Evolutionary conservation across 2,329 filamentous ascomycete genomes (phyloP).

Genomic region (Grosmannia clavigera): DNA sequence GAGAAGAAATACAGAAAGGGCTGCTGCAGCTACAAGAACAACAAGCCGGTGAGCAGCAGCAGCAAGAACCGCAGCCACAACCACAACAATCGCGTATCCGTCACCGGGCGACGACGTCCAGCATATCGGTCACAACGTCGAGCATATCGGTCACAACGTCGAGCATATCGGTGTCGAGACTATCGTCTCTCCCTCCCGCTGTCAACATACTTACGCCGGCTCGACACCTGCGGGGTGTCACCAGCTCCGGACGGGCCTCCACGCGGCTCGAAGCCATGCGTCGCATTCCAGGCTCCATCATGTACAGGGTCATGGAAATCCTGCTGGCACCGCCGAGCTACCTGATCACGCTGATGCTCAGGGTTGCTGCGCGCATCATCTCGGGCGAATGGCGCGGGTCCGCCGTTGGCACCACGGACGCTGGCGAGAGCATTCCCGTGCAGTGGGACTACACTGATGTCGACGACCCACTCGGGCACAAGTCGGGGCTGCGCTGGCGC

Average conservation of each 20-base stretch:
- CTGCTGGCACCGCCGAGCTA: conserved; percentile 71
- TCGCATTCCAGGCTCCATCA: conserved; percentile 48
- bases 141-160: conserved; percentile 26
- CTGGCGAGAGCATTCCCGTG: conserved; percentile 41
- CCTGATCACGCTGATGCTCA: conserved; percentile 66
- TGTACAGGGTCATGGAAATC: conserved; percentile 66
- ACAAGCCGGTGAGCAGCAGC: too few species aligned
- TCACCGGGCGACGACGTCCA: conserved; percentile 40
- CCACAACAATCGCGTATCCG: conserved; percentile 26
- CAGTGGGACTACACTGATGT: conserved; percentile 52
- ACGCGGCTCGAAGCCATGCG: conserved; percentile 32
- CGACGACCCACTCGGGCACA: conserved; percentile 11
- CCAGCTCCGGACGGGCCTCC: conserved; percentile 16
- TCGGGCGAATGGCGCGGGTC: conserved; percentile 50
- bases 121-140: conserved; percentile 24
- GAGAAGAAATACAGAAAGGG: too few species aligned
- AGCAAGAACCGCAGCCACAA: background rate
- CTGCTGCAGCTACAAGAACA: background rate
- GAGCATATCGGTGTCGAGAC: conserved; percentile 31
- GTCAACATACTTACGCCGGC: conserved; percentile 47
- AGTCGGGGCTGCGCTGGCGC: conserved; percentile 3
- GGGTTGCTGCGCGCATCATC: conserved; percentile 66
- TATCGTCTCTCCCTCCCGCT: conserved; percentile 54
- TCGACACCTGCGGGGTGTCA: conserved; percentile 10
- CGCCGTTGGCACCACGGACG: conserved; percentile 38